Conservation (phyloP, 768 basidiomycete species). For the Kwoniella shandongensis region DNA sequence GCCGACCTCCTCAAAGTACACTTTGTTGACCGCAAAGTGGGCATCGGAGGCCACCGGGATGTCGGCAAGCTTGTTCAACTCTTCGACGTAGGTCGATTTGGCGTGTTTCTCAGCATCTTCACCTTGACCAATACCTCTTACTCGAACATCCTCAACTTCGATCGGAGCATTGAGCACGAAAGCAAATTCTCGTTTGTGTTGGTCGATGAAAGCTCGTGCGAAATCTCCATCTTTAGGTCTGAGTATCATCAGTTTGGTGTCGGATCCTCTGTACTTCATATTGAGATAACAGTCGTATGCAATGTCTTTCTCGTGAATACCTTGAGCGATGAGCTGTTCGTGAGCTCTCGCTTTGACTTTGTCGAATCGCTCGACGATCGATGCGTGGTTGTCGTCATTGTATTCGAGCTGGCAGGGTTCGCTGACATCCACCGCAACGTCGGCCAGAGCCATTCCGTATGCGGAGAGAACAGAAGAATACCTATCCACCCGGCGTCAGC, state of each 20-base stretch:
- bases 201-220: constrained; percentile 64
- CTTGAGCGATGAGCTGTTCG: constrained; percentile 24
- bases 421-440: constrained; percentile 53
- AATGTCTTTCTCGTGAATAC: constrained; percentile 26
- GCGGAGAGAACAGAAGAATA: constrained; percentile 41
- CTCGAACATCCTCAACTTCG: constrained; percentile 38
- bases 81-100: constrained; percentile 17
- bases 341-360: constrained; percentile 1
- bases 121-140: constrained; percentile 15
- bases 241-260: constrained; percentile 82
- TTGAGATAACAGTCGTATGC: constrained; percentile 33
- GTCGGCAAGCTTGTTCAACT: constrained; percentile 1
- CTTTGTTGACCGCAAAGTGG: constrained; percentile 16
- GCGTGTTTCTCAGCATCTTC: constrained; percentile 12
- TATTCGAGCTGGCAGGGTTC: constrained; percentile 23
- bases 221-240: constrained; percentile 66
- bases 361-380: constrained; percentile 2
- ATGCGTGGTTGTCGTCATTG: background rate
- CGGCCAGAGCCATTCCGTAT: constrained; percentile 43
- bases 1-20: constrained; percentile 27
- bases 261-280: constrained; percentile 51
- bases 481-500: constrained; percentile 27
- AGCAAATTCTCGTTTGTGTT: constrained; percentile 39
- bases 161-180: constrained; percentile 57
- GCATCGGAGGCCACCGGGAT: background rate